phyloP scores from a whole-genome alignment of 345 rosid species.

The Microthlaspi erraticum region DNA sequence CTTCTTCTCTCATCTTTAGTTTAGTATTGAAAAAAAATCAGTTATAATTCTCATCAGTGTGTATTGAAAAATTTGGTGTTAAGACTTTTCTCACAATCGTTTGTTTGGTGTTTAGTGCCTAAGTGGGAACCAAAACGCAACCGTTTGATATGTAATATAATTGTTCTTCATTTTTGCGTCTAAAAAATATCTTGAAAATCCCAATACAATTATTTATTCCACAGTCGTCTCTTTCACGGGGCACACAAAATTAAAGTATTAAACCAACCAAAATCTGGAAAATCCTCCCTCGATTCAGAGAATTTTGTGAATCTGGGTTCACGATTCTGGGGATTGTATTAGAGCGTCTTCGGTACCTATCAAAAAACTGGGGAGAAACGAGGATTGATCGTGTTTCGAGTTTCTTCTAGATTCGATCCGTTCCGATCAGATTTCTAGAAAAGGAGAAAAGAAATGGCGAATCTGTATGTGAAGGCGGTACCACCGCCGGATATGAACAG shows the following conservation, averaged over 20 bases:
- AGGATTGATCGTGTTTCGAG: neutral
- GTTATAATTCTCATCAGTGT: neutral
- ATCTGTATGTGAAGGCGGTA: conserved; percentile 69
- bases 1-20: neutral
- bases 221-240: conserved; percentile 34
- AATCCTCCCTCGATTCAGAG: conserved; percentile 9
- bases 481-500: conserved; percentile 81
- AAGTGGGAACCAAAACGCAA: neutral
- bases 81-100: neutral
- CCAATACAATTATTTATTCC: neutral
- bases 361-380: neutral
- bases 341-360: conserved; percentile 6
- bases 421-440: conserved; percentile 1
- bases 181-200: conserved; percentile 5
- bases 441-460: conserved; percentile 39
- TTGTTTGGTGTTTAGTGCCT: neutral
- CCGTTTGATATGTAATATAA: conserved; percentile 6
- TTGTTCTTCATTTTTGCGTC: too few species aligned
- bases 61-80: neutral
- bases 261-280: conserved; percentile 17
- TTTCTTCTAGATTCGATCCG: conserved; percentile 7
- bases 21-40: neutral
- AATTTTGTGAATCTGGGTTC: conserved; percentile 35
- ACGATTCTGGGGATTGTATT: neutral
- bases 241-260: conserved; percentile 23